Evolutionary conservation across 805 yeast species (phyloP), one percentile per base, ranked within the genome.

Genomic region (Yarrowia keelungensis): DNA sequence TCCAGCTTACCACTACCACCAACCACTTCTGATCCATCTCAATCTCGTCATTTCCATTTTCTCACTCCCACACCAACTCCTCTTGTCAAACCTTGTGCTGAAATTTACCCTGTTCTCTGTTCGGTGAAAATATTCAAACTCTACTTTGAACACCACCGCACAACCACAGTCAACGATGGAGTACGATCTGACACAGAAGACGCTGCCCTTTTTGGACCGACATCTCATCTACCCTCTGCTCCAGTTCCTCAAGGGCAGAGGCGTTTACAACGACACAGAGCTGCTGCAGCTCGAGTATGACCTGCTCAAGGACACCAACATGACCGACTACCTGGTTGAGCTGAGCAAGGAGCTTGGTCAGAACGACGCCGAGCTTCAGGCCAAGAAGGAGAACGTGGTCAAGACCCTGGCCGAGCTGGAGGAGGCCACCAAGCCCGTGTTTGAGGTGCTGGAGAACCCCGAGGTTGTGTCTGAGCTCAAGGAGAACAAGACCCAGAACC

Each of bases 181-280:
- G 65, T 59, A 59, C 76, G 89, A 87, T 73, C 77, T 87, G 74
- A 84, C 89, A 10, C 79, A 79, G 65, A 82, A 83, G 76, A 76
- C 87, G 70, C 78, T 84, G 71, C 86, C 86, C 53, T 87, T 85
- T 73, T 77, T 88, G 73, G 91, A 88, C 77, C 82, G 89, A 71
- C 89, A 86, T 73, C 77, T 88, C 75, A 79, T 83, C 69, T 85
- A 83, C 71, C 86, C 86, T 54, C 76, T 87, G 72, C 76, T 85
- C 39, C 86, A 84, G 74, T 82, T 81, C 54, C 79, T 83, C 64
- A 80, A 81, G 41, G 71, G 75, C 62, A 80, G 78, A 67, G 79
- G 79, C 69, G 76, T 84, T 42, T 83, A 85, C 74, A 83, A 81
- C 70, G 82, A 80, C 66, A 74, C 78, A 69, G 81, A 80, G 70